phyloP scores from a whole-genome alignment of 2,329 filamentous ascomycete species.

The Drechmeria coniospora region DNA sequence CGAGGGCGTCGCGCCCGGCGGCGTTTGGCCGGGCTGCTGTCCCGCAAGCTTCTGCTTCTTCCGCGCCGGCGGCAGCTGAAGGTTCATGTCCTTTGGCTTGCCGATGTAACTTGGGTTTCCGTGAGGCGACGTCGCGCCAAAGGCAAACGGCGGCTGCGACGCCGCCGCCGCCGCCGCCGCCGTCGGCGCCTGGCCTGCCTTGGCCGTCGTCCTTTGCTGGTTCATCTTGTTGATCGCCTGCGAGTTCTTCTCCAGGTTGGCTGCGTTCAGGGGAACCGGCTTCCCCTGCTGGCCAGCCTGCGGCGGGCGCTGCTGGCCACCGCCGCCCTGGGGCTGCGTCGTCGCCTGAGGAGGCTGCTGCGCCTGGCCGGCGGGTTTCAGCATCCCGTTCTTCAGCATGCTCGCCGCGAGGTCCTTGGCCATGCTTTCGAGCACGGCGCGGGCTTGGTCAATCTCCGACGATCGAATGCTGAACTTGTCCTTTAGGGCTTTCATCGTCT shows the following conservation, averaged over 20 bases:
- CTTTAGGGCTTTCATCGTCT: conserved; percentile 28
- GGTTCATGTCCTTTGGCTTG: conserved; percentile 35
- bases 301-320: conserved; percentile 8
- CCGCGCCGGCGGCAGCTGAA: conserved; percentile 41
- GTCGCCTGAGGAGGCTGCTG: conserved; percentile 19
- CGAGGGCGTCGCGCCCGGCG: conserved; percentile 26
- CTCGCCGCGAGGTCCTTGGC: conserved; percentile 27
- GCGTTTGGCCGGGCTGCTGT: conserved; percentile 21
- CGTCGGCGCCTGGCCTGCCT: conserved; percentile 33
- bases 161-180: conserved; percentile 45
- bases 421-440: conserved; percentile 34
- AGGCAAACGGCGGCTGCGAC: conserved; percentile 38
- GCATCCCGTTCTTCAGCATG: conserved; percentile 12
- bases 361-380: conserved; percentile 9
- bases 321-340: conserved; percentile 14
- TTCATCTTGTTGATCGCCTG: conserved; percentile 31
- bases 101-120: conserved; percentile 41
- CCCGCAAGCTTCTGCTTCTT: conserved; percentile 37
- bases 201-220: conserved; percentile 21
- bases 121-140: conserved; percentile 41
- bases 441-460: conserved; percentile 33
- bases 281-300: conserved; percentile 12
- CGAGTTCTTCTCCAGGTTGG: conserved; percentile 36
- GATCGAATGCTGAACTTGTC: conserved; percentile 35
- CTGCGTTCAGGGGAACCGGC: conserved; percentile 24